Base-by-base conservation (phyloP, 2,329 filamentous ascomycete species). In the Paramyrothecium roridum region DNA sequence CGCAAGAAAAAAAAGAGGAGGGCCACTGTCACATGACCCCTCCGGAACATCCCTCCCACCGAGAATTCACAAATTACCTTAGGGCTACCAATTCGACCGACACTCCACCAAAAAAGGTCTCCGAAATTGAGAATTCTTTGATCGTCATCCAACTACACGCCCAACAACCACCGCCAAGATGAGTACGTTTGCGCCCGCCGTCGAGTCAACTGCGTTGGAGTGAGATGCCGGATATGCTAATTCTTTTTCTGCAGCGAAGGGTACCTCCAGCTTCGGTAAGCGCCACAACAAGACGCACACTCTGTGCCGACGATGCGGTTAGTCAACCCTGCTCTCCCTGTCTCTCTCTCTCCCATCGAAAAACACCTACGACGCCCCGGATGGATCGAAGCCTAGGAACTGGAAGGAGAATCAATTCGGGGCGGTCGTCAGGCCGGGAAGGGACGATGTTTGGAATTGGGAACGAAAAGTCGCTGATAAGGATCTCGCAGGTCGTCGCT, bases 281-380 rank as follows among this genome's bases (percentile, higher is more conserved):
- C 76, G 91, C 87, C 91, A 96, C 86, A 96, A 93, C 87, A 96
- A 96, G 88, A 91, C 92, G 84, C 93, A 97, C 88, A 92, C 89
- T 78, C 83, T 97, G 80, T 97, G 93, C 90, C 89, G 93, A 86
- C 93, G 93, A 83, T 97, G 92, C 87, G 93, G 91, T 95, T 81
- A 86, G 90, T 91, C 53, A 54, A 61, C 22, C 47, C 23, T 52
- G 40, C 43, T 50, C 40, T 22, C 49, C 48, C 48, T 40, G 6
- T 30, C 26, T 10, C 26, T 10, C 10, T 40, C 26, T 30, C 26
- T 10, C 26, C 26, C 10, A 4, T 30, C 26, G 26, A 30, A 30
- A 10, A 30, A 10, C 10, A 30, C 10, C 26, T 30, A 30, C 26
- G 26, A 30, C 26, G 26, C 26, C 26, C 26, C 26, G 26, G 10